Base-by-base conservation (phyloP, 371 early-diverging fungal species). In the Mucor piriformis region DNA sequence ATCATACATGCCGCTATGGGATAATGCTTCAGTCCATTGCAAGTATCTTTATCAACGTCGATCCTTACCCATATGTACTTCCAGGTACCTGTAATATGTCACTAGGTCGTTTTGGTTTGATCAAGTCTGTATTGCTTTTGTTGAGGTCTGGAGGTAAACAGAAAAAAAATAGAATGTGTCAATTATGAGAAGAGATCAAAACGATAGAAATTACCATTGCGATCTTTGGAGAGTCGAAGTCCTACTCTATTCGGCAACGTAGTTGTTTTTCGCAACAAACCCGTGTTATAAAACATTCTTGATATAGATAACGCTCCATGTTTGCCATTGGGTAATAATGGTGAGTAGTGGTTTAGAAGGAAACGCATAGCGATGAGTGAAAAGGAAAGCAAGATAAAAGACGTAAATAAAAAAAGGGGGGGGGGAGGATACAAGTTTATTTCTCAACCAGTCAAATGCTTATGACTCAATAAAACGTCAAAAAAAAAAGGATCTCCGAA, bases 41-140 rank as follows among this genome's bases (percentile, higher is more conserved):
- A 29, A 29, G 6, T 29, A 29, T 29, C 29, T 29, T 29, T 29
- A 4, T 4, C 6, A 29, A 29, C 8, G 8, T 6, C 29, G 6
- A 27, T 33, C 20, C 40, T 69, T 77, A 85, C 85, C 86, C 84
- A 67, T 83, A 83, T 5, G 84, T 81, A 18, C 82, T 83, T 15
- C 86, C 86, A 34, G 83, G 83, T 3, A 79, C 76, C 44, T 85
- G 86, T 16, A 78, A 50, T 51, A 85, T 85, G 54, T 77, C 79
- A 40, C 57, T 66, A 18, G 64, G 54, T 42, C 72, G 49, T 32
- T 56, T 56, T 12, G 54, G 6, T 38, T 67, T 70, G 6, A 69
- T 61, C 20, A 66, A 38, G 6, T 62, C 58, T 8, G 29, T 27
- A 25, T 76, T 66, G 20, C 53, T 58, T 5, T 64, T 58, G n/a